Evolutionary conservation across 495 filamentous ascomycete genomes (phyloP).

Genomic region (Copromyces sp.): DNA sequence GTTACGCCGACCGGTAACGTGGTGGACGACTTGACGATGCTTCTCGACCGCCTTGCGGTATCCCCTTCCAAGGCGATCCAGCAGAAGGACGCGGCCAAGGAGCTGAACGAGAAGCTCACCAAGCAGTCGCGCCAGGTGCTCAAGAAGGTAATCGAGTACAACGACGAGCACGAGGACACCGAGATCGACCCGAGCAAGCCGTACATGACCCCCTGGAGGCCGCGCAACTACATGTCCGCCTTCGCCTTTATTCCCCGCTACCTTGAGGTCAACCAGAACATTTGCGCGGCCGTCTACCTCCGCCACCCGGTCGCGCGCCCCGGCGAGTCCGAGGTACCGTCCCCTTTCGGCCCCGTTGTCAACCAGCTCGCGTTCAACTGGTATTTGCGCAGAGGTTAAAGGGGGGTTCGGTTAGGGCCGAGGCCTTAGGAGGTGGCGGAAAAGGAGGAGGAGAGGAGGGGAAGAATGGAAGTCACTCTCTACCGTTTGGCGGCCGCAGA

Average conservation of each 20-base stretch:
- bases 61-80: background rate
- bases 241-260: constrained; percentile 95
- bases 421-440: background rate
- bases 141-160: constrained; percentile 20
- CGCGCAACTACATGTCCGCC: constrained; percentile 75
- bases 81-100: background rate
- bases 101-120: background rate
- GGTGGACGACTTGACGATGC: constrained; percentile 17
- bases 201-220: constrained; percentile 84
- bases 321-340: constrained; percentile 80
- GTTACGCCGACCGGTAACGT: constrained; percentile 8
- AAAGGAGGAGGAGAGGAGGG: background rate
- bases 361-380: constrained; percentile 79
- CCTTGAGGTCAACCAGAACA: constrained; percentile 92
- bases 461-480: background rate
- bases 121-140: constrained; percentile 1
- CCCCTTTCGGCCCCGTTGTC: constrained; percentile 57
- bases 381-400: constrained; percentile 80
- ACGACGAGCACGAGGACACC: constrained; percentile 52
- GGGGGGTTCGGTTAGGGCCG: background rate
- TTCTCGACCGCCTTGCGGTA: constrained; percentile 13
- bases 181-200: constrained; percentile 57
- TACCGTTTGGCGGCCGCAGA: background rate
- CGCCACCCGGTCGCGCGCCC: constrained; percentile 89
- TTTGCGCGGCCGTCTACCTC: constrained; percentile 91